phyloP scores from a whole-genome alignment of 768 basidiomycete species.

The Podaxis sp. region DNA sequence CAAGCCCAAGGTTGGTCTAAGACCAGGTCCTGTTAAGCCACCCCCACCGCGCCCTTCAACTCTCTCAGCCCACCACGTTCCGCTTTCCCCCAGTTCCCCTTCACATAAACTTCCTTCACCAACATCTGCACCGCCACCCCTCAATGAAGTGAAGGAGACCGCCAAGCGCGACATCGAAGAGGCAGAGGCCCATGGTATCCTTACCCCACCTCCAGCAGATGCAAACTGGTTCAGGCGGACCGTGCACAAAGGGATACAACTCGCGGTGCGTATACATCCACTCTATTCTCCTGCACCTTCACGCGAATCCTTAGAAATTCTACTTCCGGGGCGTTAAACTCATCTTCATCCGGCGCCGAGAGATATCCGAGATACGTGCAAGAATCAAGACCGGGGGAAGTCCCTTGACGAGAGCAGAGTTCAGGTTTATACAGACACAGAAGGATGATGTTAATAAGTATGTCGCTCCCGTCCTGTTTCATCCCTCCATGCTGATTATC shows the following conservation, averaged over 20 bases:
- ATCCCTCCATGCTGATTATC: not conserved
- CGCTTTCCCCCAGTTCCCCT: constrained; percentile 21
- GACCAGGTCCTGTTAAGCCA: constrained; percentile 56
- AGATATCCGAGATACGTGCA: constrained; percentile 49
- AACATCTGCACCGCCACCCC: constrained; percentile 18
- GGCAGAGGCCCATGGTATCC: constrained; percentile 66
- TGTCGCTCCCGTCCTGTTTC: constrained; percentile 17
- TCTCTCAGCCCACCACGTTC: constrained; percentile 19
- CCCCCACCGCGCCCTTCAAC: constrained; percentile 23
- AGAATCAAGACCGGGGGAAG: constrained; percentile 60
- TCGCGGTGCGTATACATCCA: constrained; percentile 33
- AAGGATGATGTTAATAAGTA: constrained; percentile 71
- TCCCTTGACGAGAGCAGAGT: constrained; percentile 65
- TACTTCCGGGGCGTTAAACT: constrained; percentile 76
- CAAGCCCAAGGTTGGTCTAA: constrained; percentile 56
- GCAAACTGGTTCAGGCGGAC: constrained; percentile 55
- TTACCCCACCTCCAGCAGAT: constrained; percentile 60
- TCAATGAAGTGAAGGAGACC: constrained; percentile 42
- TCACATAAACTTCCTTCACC: constrained; percentile 14
- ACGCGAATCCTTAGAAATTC: constrained; percentile 61
- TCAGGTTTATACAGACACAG: constrained; percentile 65
- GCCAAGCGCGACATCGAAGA: constrained; percentile 62
- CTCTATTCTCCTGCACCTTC: not conserved
- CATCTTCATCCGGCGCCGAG: constrained; percentile 59
- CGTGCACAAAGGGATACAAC: constrained; percentile 45